Base-by-base conservation (phyloP, 2,329 filamentous ascomycete species). In the Scortechinia acanthostroma region DNA sequence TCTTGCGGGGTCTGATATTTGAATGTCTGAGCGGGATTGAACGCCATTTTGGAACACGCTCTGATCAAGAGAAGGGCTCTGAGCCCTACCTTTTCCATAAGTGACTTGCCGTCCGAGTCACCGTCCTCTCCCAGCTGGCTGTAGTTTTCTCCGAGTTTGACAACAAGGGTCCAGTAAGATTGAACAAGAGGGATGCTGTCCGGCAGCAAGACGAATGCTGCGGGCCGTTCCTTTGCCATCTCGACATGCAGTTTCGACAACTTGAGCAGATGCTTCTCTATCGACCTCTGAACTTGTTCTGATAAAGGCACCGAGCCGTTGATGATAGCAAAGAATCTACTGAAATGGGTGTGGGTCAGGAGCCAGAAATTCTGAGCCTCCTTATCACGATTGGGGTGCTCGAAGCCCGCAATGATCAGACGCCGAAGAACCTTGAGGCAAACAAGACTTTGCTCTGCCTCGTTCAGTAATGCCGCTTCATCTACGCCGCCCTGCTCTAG, bases 181-280 rank as follows among this genome's bases (percentile, higher is more conserved):
- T 70, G 69, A 5, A 78, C 71, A 30, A 85, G 68, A 20, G 69
- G 61, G 43, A 81, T 61, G 17, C 76, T 78, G 48, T 76, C 70
- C 2, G 77, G 76, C 19, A 86, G 64, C 15, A 82, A 61, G 2
- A 74, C 74, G 57, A 84, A 85, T 4, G 77, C 73, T 4, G 77
- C 73, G 2, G 80, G 76, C 53, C 84, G 79, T 10, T 68, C 66
- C 46, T 67, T 69, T 2, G 77, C 72, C 74, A 85, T 80, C 42
- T 79, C 75, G n/a, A 83, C 62, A 54, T 84, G 80, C 10, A 86
- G 62, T 55, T 86, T 86, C 1, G 79, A 72, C 14, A 85, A 66
- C 52, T 84, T 80, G 43, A 83, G 54, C 14, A 82, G 59, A 53
- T 84, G 80, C 51, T 78, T 82, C 49, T 77, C 73, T n/a, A 83